Evolutionary conservation across 1,139 yeast genomes (phyloP).

Genomic region (Yamadazyma sp.): DNA sequence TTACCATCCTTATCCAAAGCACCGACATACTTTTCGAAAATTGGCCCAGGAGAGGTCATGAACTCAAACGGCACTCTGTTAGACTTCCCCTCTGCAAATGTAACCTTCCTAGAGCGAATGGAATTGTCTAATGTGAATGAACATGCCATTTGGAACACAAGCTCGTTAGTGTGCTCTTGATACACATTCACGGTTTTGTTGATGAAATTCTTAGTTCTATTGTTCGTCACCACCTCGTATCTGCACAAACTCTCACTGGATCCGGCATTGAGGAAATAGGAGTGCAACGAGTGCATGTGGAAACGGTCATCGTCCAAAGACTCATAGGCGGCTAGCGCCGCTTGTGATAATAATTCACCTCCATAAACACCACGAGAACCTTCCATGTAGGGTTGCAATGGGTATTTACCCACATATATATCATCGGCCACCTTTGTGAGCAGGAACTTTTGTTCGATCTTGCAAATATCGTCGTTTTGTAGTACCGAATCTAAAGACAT

Average conservation of each 20-base stretch:
- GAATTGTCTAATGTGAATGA: slow-evolving; percentile 33
- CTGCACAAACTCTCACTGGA: slow-evolving; percentile 25
- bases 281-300: slow-evolving; percentile 42
- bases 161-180: slow-evolving; percentile 28
- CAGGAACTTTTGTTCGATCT: slow-evolving; percentile 24
- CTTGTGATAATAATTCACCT: slow-evolving; percentile 40
- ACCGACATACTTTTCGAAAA: slow-evolving; percentile 26
- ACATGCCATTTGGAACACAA: slow-evolving; percentile 30
- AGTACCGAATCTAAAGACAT: slow-evolving; percentile 16
- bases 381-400: slow-evolving; percentile 32
- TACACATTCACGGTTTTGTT: slow-evolving; percentile 29
- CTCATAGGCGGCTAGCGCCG: slow-evolving; percentile 39
- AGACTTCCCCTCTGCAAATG: slow-evolving; percentile 15
- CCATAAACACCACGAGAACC: slow-evolving; percentile 42
- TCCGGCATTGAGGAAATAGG: slow-evolving; percentile 39
- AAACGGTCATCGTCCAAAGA: slow-evolving; percentile 38
- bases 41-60: slow-evolving; percentile 25
- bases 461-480: slow-evolving; percentile 18
- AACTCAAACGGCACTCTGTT: slow-evolving; percentile 32
- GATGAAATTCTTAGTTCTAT: slow-evolving; percentile 32
- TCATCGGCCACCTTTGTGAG: slow-evolving; percentile 13
- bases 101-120: slow-evolving; percentile 14
- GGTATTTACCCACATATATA: slow-evolving; percentile 31
- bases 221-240: slow-evolving; percentile 29
- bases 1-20: slow-evolving; percentile 24